Base-by-base conservation (phyloP, 371 early-diverging fungal genomes). In the Apophysomyces elegans region DNA sequence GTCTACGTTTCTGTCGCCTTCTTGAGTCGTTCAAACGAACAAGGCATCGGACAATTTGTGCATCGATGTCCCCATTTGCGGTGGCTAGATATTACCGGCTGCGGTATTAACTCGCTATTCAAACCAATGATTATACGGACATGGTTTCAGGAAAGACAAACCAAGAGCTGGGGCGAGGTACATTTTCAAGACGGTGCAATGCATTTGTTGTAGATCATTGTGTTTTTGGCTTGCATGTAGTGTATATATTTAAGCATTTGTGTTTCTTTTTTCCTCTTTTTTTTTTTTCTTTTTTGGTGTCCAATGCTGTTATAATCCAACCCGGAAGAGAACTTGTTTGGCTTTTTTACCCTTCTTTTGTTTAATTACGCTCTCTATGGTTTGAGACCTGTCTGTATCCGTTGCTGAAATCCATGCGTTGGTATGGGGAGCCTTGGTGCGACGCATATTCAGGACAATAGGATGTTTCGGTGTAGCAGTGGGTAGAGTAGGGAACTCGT, bases 281-380 rank as follows among this genome's bases (percentile, higher is more conserved):
- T 50, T 50, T 50, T 5, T 18, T 4, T 50, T 18, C 21, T 18
- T 9, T 50, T 4, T 7, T 18, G 54, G 4, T 50, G 13, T 41
- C 5, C 41, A 32, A 21, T 39, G 16, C 56, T 58, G 59, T 64
- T 78, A 81, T 62, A 78, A 73, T 16, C 86, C 88, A 43, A 88
- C 86, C 63, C 86, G 83, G 61, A 88, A 80, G 47, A 88, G 72
- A n/a, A 85, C 78, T 64, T 86, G 80, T 64, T 86, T 79, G 72
- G 75, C 81, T 67, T 87, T 84, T 71, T 80, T 83, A 32, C 80
- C 80, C 72, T 86, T 85, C 47, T 83, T 84, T 44, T 81, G 74
- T 46, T 72, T 62, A 61, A 63, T 35, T 11, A 65, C 43, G 13
- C 36, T 37, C 5, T 54, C 57, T 39, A 41, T 56, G 9, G 36